Evolutionary conservation across 768 basidiomycete genomes (phyloP).

Genomic region (Royoungia palumana): DNA sequence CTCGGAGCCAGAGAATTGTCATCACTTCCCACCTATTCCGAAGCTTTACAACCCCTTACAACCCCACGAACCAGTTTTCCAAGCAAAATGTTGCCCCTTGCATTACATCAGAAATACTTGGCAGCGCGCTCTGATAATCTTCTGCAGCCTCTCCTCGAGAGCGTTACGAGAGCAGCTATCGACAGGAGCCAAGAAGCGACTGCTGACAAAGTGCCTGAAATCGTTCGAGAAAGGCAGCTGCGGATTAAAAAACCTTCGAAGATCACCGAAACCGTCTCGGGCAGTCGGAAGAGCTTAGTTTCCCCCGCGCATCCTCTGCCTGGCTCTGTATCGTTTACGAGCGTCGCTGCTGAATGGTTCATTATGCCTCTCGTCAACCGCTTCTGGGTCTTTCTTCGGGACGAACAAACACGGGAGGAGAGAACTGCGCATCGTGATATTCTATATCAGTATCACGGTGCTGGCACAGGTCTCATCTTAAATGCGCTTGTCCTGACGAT

Average conservation of each 20-base stretch:
- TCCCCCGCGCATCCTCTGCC: conserved; percentile 6
- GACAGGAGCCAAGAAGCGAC: conserved; percentile 55
- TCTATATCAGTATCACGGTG: conserved; percentile 60
- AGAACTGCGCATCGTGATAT: conserved; percentile 57
- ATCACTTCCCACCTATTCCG: conserved; percentile 35
- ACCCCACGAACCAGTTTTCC: conserved; percentile 57
- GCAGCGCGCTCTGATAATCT: conserved; percentile 37
- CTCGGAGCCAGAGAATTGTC: conserved; percentile 84
- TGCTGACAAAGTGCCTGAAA: conserved; percentile 52
- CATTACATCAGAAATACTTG: conserved; percentile 69
- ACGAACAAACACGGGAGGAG: conserved; percentile 74
- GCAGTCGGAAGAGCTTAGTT: conserved; percentile 17
- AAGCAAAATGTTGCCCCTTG: conserved; percentile 71
- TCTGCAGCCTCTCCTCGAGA: conserved; percentile 58
- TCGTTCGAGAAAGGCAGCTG: conserved; percentile 73
- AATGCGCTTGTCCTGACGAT: conserved; percentile 74
- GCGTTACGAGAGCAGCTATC: conserved; percentile 60
- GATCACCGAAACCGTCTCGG: conserved; percentile 41
- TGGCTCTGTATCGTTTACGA: conserved; percentile 45
- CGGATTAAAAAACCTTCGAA: conserved; percentile 51
- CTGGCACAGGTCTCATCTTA: conserved; percentile 80
- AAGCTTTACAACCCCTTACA: conserved; percentile 30
- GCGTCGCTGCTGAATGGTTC: conserved; percentile 84
- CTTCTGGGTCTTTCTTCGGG: conserved; percentile 94
- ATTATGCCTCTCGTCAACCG: conserved; percentile 85